Conservation (phyloP, 176 grass and related monocot genomes). For the Tuctoria greenei region DNA sequence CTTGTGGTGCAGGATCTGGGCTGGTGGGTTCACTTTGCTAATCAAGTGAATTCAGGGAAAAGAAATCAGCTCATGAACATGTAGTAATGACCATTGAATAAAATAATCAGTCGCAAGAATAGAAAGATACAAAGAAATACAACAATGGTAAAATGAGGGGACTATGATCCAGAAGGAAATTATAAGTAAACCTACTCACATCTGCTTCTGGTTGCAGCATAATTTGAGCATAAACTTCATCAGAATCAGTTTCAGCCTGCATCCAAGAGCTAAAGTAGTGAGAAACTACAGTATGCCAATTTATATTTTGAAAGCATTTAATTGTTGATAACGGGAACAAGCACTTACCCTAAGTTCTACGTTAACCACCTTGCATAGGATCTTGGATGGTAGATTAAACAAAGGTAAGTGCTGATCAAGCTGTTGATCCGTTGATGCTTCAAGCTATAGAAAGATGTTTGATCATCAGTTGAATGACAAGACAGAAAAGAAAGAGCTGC, state of each 20-base stretch:
- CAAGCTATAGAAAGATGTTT: conserved; percentile 49
- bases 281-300: background rate
- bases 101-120: background rate
- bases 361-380: conserved; percentile 82
- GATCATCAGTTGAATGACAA: conserved; percentile 21
- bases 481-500: conserved; percentile 13
- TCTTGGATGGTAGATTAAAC: conserved; percentile 72
- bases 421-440: conserved; percentile 79
- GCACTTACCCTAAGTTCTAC: conserved; percentile 71
- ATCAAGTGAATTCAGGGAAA: conserved; percentile 21
- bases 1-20: conserved; percentile 37
- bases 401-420: conserved; percentile 72
- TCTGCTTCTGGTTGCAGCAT: conserved; percentile 70
- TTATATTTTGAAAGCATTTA: background rate
- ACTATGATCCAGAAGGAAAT: conserved; percentile 9
- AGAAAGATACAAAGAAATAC: conserved; percentile 5
- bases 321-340: background rate
- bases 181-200: conserved; percentile 44
- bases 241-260: conserved; percentile 86
- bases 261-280: conserved; percentile 25
- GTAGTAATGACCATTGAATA: background rate
- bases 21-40: conserved; percentile 47
- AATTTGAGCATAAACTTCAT: conserved; percentile 95
- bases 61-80: conserved; percentile 19
- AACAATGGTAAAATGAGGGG: background rate